Base-by-base conservation (phyloP, 257 asterid species). In the Nicotiana tomentosiformis region DNA sequence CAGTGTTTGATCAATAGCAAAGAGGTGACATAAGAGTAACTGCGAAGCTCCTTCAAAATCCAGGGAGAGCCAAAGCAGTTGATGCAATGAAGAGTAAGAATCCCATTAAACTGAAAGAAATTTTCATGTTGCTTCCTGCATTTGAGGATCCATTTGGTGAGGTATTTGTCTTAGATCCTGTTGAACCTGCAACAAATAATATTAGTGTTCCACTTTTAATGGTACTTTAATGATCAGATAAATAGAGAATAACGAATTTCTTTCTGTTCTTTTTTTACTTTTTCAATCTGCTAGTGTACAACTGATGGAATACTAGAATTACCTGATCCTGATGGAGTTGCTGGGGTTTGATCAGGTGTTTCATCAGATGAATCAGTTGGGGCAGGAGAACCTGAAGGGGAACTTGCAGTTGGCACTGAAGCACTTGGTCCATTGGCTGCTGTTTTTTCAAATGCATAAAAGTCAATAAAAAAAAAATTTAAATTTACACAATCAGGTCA, bases 91-190 rank as follows among this genome's bases (percentile, higher is more conserved):
- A 66, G 80, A 86, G 82, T 29, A 88, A 6, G 43, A 89, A 76
- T 37, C 85, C 88, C 17, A 39, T 26, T 23, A 86, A n/a, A 69
- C 62, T 56, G 32, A 67, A 86, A n/a, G 88, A 72, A 46, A 85
- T 62, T 84, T 46, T 76, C 17, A 60, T 43, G 83, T 76, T 78
- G 86, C 82, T 80, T 82, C 85, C 89, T 32, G 77, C 87, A 20
- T 74, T 74, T 49, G 62, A 26, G 43, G 70, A 16, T 80, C 87
- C 90, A 29, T 81, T 81, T 51, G 66, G 81, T 7, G 93, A 60
- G 3, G 90, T 89, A 74, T 77, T 84, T 20, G 81, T 82, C 81
- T 88, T 92, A 1, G 94, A 86, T 58, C 93, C 93, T 84, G 85
- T 80, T 77, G 80, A 29, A 6, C 29, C 87, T 65, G 86, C 67